Base-by-base conservation (phyloP, 2,329 filamentous ascomycete genomes). In the Phialophora macrospora region DNA sequence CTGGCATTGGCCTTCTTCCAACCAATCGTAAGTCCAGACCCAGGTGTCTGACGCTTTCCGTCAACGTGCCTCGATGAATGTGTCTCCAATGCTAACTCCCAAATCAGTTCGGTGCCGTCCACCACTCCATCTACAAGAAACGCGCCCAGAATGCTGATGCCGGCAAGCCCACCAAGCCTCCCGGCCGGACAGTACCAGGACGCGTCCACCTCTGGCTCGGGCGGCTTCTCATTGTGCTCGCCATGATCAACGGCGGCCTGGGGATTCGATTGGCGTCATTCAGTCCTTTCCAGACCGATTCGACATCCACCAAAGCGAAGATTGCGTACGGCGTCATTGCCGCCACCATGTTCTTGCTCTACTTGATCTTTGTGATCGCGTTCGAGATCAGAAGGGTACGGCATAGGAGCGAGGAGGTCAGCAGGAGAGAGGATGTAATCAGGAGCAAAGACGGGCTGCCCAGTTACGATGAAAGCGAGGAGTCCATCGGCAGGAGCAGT, bases 241-340 rank as follows among this genome's bases (percentile, higher is more conserved):
- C 82, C 2, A 82, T 86, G 63, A 77, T 87, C 72, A 87, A 86
- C 71, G 85, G 83, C n/a, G 85, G 84, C 0, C 73, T 87, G 0
- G 85, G 85, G 0, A 79, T 86, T 44, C 74, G 76, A 64, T 75
- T 84, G 20, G 80, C 82, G 2, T 76, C 79, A 24, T 75, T 78
- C 38, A 79, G 76, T 54, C 71, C 68, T 0, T 67, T 72, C 38
- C 71, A 71, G 51, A 72, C 68, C 4, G 70, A 74, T 24, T 75
- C 75, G n/a, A 73, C 73, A 17, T 73, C 72, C 3, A 68, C 62
- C 1, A 72, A 73, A 14, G 76, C 75, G 0, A 74, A 79, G 6
- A 82, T 85, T 67, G 82, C 78, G 0, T 86, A 85, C 68, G 76
- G 77, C 2, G 80, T 85, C 7, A 74, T 84, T 57, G 82, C 83